Evolutionary conservation across 306 rosid species (phyloP), one percentile per base, ranked within the genome.

Genomic region (Dicorynia guianensis): DNA sequence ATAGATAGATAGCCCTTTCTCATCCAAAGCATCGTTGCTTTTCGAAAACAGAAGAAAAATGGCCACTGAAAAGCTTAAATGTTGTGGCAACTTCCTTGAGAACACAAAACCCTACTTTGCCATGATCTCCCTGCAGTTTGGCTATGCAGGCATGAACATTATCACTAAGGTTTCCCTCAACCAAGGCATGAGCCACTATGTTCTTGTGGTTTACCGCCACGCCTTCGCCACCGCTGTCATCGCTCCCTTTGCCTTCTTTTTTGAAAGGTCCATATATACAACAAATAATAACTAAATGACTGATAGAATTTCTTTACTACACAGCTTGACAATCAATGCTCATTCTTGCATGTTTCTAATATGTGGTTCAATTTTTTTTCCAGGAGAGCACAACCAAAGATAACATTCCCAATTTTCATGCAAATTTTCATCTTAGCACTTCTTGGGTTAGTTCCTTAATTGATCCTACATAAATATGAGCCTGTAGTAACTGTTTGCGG

Each of bases 131-230:
- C 67, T 95, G 4, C 97, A 95, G 20, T 92, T 95, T 58, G 98
- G 98, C 17, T 95, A 92, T 46, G 97, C 97, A 3, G 98, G 97
- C 12, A 95, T 95, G 97, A 95, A 92, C 59, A 89, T 94, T 18
- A 90, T 92, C 74, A 78, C 96, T 15, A 94, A 94, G 80, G 89
- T 90, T 46, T 94, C 98, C 2, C 97, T 95, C 46, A 95, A 81
- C 76, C 80, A 88, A 25, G 97, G 98, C 75, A 95, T 95, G 97
- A 95, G 98, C 39, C 97, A 95, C 85, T 95, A 90, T 54, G 97
- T 95, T 9, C 96, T 95, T 0, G 98, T 95, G 9, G 97, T 89
- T 64, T 95, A 95, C 54, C 96, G 98, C 44, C 98, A 95, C 4
- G 97, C 93, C 20, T 19, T 95, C 3, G 98, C 98, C 8, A 92